Evolutionary conservation across 768 basidiomycete genomes (phyloP).

Genomic region (Auricularia heimuer): DNA sequence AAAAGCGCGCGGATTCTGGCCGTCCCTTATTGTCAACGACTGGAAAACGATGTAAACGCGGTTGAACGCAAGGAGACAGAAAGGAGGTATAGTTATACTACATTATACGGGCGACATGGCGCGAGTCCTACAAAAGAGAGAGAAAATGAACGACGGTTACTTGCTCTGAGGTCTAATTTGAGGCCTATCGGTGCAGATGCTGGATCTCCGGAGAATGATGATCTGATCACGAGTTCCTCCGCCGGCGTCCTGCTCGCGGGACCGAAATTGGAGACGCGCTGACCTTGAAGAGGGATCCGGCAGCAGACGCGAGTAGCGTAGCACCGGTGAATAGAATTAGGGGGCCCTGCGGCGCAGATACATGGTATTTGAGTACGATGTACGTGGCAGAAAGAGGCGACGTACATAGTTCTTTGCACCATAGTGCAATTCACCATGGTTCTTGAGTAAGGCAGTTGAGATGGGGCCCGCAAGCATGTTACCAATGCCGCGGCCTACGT

Average conservation of each 20-base stretch:
- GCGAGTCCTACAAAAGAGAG: too few species aligned
- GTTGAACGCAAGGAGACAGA: too few species aligned
- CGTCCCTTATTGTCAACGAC: too few species aligned
- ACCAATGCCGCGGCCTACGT: not conserved
- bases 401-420: not conserved
- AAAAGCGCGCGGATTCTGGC: too few species aligned
- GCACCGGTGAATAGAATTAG: slow-evolving; percentile 1
- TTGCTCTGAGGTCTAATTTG: too few species aligned
- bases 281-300: not conserved
- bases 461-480: not conserved
- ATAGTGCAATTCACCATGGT: not conserved
- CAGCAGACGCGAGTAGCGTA: not conserved
- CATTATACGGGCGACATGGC: too few species aligned
- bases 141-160: too few species aligned
- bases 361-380: not conserved
- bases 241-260: not conserved
- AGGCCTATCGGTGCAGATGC: too few species aligned
- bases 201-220: too few species aligned
- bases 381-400: not conserved
- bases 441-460: not conserved
- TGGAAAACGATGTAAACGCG: too few species aligned
- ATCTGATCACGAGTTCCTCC: not conserved
- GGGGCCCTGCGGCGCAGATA: not conserved
- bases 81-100: too few species aligned
- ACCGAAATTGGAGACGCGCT: not conserved